Evolutionary conservation across 345 rosid species (phyloP), one percentile per base, ranked within the genome.

Genomic region (Aurinia saxatilis): DNA sequence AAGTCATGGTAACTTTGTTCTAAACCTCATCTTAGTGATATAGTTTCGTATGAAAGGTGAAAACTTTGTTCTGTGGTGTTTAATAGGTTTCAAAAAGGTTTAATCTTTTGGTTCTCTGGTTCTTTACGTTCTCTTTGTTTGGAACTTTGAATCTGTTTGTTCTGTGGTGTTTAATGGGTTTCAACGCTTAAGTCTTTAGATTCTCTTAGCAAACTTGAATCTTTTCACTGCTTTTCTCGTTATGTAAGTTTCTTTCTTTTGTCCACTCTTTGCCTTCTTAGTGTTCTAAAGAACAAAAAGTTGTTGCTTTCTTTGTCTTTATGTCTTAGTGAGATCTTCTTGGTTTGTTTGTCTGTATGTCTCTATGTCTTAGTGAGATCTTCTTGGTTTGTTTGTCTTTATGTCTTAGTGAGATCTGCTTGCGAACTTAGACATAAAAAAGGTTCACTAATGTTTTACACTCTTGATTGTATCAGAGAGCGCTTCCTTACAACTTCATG

Each of bases 401-500:
- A n/a, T n/a, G n/a, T n/a, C n/a, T n/a, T n/a, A n/a, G n/a, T n/a
- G n/a, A n/a, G n/a, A n/a, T n/a, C n/a, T n/a, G n/a, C n/a, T n/a
- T n/a, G n/a, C n/a, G n/a, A n/a, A n/a, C n/a, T n/a, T n/a, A n/a
- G n/a, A n/a, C n/a, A n/a, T n/a, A n/a, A n/a, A n/a, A n/a, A n/a
- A n/a, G n/a, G n/a, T n/a, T n/a, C n/a, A n/a, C 48, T 49, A 27
- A 0, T 39, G 31, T 12, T 30, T n/a, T 49, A 44, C 30, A 12
- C 0, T 48, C 3, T 47, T 27, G 31, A 37, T 2, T 57, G 49
- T 59, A 31, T 2, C 39, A 69, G 73, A 61, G 73, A 29, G 67
- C 67, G 5, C 1, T 70, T 48, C 68, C 74, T 9, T 49, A 48
- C 46, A 15, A 41, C 3, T 49, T 71, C 36, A 49, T 63, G 11